Percentiles rank a stretch among this genome's conserved stretches.
Evolutionary conservation across 2,329 filamentous ascomycete genomes (phyloP).

Genomic region (Trichoderma simmonsii): DNA sequence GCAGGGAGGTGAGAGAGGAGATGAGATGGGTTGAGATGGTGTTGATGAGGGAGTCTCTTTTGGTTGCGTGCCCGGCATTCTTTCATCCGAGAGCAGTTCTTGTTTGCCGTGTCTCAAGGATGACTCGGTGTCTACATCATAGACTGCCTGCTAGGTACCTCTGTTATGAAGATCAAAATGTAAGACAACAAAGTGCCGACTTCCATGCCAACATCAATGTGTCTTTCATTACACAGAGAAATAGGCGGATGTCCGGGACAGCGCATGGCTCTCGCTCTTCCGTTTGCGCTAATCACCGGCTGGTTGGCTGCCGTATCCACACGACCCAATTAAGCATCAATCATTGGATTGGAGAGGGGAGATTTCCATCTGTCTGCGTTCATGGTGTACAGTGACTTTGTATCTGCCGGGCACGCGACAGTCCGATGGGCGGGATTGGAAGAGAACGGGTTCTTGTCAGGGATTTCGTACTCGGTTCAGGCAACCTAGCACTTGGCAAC

Average conservation of each 20-base stretch:
- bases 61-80: not conserved
- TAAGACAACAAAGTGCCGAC: not conserved
- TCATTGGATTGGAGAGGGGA: not conserved
- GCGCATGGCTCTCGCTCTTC: not conserved
- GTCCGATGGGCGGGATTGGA: not conserved
- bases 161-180: not conserved
- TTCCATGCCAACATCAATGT: not conserved
- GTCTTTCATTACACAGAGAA: not conserved
- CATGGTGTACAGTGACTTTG: not conserved
- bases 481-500: not conserved
- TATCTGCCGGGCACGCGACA: not conserved
- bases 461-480: not conserved
- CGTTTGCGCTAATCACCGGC: not conserved
- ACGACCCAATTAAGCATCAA: not conserved
- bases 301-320: not conserved
- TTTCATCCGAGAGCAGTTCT: no score
- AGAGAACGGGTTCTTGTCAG: not conserved
- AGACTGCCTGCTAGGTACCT: not conserved
- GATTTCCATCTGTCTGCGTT: not conserved
- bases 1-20: not conserved
- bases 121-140: no score
- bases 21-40: not conserved
- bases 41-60: not conserved
- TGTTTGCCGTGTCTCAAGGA: not conserved
- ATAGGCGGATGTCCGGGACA: not conserved